phyloP scores from a whole-genome alignment of 345 rosid genomes.

The Boechera divaricarpa region DNA sequence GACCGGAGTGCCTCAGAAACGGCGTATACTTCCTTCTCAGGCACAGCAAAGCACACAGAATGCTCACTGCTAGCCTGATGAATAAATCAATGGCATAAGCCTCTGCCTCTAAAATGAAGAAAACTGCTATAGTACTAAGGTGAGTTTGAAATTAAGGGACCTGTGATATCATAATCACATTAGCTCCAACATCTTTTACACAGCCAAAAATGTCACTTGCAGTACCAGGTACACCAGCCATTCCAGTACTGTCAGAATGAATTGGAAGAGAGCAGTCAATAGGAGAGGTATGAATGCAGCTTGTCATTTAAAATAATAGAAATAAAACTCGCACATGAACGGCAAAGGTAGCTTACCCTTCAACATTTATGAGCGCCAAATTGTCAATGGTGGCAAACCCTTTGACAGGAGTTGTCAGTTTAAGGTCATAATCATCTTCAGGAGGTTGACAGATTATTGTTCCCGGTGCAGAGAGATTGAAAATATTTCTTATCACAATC shows the following conservation, averaged over 20 bases:
- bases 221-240: slow-evolving; percentile 99
- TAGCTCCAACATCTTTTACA: slow-evolving; percentile 98
- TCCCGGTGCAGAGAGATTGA: slow-evolving; percentile 89
- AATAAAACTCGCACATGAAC: not conserved
- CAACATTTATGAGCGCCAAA: slow-evolving; percentile 95
- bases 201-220: slow-evolving; percentile 91
- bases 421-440: slow-evolving; percentile 59
- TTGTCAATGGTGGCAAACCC: slow-evolving; percentile 99
- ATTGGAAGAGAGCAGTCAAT: slow-evolving; percentile 13
- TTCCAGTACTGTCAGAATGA: slow-evolving; percentile 76
- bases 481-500: slow-evolving; percentile 89
- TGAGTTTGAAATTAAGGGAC: slow-evolving; percentile 39
- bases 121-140: slow-evolving; percentile 2
- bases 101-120: slow-evolving; percentile 5
- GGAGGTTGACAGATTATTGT: slow-evolving; percentile 73
- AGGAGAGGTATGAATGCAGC: not conserved
- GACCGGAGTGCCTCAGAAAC: slow-evolving; percentile 87
- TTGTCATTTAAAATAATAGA: not conserved
- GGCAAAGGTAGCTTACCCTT: slow-evolving; percentile 67
- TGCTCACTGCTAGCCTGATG: slow-evolving; percentile 97
- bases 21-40: slow-evolving; percentile 93
- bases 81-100: slow-evolving; percentile 41
- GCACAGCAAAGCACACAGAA: slow-evolving; percentile 98
- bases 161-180: slow-evolving; percentile 99
- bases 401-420: slow-evolving; percentile 67